These are phyloP conservation scores for Hygrophorus pudorinus DNA, from an alignment of 768 basidiomycete genomes.

Conservation along the genomic window DNA sequence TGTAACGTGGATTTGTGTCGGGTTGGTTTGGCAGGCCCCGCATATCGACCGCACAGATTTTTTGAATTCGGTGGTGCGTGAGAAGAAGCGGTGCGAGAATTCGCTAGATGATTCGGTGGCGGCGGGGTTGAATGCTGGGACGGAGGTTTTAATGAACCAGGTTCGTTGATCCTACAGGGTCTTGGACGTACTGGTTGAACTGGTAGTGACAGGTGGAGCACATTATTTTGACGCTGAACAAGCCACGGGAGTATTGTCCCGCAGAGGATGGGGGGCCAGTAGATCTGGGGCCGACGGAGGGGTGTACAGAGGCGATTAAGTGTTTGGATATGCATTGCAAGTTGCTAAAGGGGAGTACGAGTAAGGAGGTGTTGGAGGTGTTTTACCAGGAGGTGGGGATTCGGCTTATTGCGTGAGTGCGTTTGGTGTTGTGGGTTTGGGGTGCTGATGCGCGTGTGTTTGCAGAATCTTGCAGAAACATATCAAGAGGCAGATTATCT, in stretches of 20 bases:
- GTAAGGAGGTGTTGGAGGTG: conserved; percentile 92
- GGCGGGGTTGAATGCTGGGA: conserved; percentile 87
- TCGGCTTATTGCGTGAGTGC: conserved; percentile 66
- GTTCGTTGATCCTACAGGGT: conserved; percentile 25
- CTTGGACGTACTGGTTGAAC: not conserved
- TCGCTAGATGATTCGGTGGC: conserved; percentile 90
- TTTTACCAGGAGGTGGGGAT: conserved; percentile 98
- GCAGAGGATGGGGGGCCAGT: conserved; percentile 58
- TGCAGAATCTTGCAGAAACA: conserved; percentile 91
- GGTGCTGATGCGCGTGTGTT: not conserved
- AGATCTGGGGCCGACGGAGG: conserved; percentile 78
- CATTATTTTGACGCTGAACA: conserved; percentile 74
- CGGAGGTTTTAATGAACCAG: conserved; percentile 93
- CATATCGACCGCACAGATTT: conserved; percentile 94
- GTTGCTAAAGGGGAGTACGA: conserved; percentile 86
- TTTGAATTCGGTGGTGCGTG: conserved; percentile 82
- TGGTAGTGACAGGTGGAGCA: conserved; percentile 69
- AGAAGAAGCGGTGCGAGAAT: conserved; percentile 96
- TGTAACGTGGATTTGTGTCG: not conserved
- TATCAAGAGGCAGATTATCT: conserved; percentile 95
- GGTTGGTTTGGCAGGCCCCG: conserved; percentile 39
- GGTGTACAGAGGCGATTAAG: conserved; percentile 82
- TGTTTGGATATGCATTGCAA: conserved; percentile 89
- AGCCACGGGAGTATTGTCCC: conserved; percentile 85
- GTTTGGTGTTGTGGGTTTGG: not conserved